Evolutionary conservation across 2,329 filamentous ascomycete species (phyloP), one percentile per base, ranked within the genome.

Genomic region (Aureobasidium namibiae): DNA sequence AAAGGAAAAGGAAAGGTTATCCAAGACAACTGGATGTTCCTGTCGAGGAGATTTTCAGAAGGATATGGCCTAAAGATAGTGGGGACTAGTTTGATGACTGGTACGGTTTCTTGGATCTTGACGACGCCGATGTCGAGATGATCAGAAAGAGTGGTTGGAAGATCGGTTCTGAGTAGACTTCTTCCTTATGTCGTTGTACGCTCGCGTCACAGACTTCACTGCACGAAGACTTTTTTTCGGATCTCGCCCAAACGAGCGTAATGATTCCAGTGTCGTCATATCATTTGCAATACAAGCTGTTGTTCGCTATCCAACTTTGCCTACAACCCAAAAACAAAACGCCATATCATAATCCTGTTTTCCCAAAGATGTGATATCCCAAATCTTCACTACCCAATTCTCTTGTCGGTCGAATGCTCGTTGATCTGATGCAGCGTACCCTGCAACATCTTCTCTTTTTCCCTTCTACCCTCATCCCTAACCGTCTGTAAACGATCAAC

Each of bases 401-500:
- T 58, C 14, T 45, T 58, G 8, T 58, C 18, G 11, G 31, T 42
- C 24, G 42, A 16, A 14, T 48, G 21, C 10, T 41, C 41, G 14
- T 60, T 46, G 9, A 45, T 53, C 33, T 59, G 59, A 31, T 61
- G 61, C 16, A 61, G n/a, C 4, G 57, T 48, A 16, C 46, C 42
- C 24, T 39, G 44, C 13, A 63, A 16, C 34, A 62, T 64, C 45
- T 63, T 60, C 10, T 44, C 56, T 26, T 61, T 68, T 18, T 70
- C n/a, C 59, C 61, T 62, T 41, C 71, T 62, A 26, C 63, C 65
- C 62, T 82, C 80, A 42, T 80, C 78, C 61, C 88, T 78, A 48
- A 85, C 84, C 23, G 75, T 73, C 69, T 89, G 85, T 61, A 94
- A 73, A 63, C 89, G 78, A 70, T 91, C 86, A 1, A 92, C 83